Evolutionary conservation across 148 eudicot genomes (phyloP), one percentile per base, ranked within the genome.

Genomic region (Drosera capensis): DNA sequence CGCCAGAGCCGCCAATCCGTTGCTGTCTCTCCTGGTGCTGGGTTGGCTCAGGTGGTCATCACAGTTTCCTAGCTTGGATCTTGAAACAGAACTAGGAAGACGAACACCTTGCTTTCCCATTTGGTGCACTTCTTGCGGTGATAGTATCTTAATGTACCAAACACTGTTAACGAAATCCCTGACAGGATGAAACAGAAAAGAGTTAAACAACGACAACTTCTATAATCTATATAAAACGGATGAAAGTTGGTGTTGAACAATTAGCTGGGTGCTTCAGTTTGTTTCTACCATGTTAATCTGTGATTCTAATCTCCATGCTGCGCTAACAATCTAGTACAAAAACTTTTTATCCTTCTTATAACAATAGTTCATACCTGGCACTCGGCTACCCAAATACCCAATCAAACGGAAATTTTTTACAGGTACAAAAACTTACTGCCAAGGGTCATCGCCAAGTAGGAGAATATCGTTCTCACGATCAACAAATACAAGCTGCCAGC

Each of bases 401-500:
- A n/a, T n/a, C n/a, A n/a, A n/a, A n/a, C n/a, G n/a, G n/a, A n/a
- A n/a, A n/a, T n/a, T n/a, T n/a, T n/a, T n/a, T n/a, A n/a, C n/a
- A n/a, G n/a, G n/a, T n/a, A n/a, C n/a, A n/a, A n/a, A 16, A 48
- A 60, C 86, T 78, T 72, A 82, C 93, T 68, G 82, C 93, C 93
- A 82, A 42, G 93, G 93, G 57, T 78, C 93, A 42, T 82, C 93
- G 22, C 93, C 93, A 56, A 82, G 82, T 58, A 82, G 73, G 57
- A 78, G 82, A 63, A 82, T 71, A 38, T 82, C 86, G 57, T 78
- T 72, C 67, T 82, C 93, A 40, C 77, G 68, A 79, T 82, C 86
- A 65, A 82, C 86, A 58, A 82, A 74, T 75, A 78, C 86, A 82
- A 82, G 93, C 93, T 82, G 93, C 93, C 93, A 82, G 93, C 93